Evolutionary conservation across 768 basidiomycete species (phyloP).

Genomic region (Neoboletus magnificus): DNA sequence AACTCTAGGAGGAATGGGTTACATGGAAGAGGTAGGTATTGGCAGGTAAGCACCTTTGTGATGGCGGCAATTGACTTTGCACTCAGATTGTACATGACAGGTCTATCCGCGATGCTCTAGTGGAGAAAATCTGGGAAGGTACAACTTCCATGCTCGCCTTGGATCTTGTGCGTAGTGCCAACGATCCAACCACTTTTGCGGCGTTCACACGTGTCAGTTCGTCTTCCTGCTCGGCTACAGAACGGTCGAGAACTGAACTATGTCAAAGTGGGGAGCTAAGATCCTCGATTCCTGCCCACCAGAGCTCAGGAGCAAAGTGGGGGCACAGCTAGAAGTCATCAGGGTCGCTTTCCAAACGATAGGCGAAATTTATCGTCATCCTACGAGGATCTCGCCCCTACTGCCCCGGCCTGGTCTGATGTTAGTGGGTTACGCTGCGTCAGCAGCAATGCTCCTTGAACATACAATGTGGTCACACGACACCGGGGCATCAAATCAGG

Average conservation of each 20-base stretch:
- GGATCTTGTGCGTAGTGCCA: conserved; percentile 58
- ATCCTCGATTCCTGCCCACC: conserved; percentile 43
- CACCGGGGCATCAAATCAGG: conserved; percentile 27
- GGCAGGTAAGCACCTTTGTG: conserved; percentile 40
- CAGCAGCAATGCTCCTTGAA: conserved; percentile 59
- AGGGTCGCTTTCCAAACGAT: conserved; percentile 40
- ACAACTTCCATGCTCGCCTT: conserved; percentile 65
- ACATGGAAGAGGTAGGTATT: conserved; percentile 80
- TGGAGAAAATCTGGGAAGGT: conserved; percentile 85
- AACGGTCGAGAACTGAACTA: not conserved
- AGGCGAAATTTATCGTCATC: conserved; percentile 36
- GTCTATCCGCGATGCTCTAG: conserved; percentile 62
- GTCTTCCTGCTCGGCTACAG: not conserved
- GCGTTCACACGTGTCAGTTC: conserved; percentile 50
- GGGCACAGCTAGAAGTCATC: conserved; percentile 33
- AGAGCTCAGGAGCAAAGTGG: conserved; percentile 28
- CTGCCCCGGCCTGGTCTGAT: conserved; percentile 57
- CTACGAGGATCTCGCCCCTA: conserved; percentile 38
- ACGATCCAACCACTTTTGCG: conserved; percentile 40
- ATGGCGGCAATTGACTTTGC: not conserved
- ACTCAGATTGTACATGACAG: conserved; percentile 21
- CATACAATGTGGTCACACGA: conserved; percentile 60
- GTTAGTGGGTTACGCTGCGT: conserved; percentile 53
- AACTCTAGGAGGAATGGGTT: conserved; percentile 71
- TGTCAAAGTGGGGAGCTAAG: conserved; percentile 48